Percentiles rank a stretch among this genome's conserved stretches.
These are phyloP conservation scores for Lunularia cruciata DNA, from an alignment of 225 moss, liverwort and hornwort species.

Conservation along the genomic window DNA sequence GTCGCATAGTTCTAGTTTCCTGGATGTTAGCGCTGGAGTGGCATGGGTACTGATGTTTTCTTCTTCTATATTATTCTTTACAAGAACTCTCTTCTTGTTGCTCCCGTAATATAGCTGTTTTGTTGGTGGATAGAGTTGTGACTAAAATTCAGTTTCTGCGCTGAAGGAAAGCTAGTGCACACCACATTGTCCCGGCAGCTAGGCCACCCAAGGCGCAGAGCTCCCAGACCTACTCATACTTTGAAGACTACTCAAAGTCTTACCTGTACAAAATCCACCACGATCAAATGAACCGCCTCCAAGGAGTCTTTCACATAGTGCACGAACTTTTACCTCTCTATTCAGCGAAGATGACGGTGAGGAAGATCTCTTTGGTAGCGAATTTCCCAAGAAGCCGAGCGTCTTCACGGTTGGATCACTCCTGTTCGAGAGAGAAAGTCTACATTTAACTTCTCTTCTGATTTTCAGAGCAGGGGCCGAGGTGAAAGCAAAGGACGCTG, in stretches of 20 bases:
- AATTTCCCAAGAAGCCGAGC: constrained; percentile 7
- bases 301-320: not conserved
- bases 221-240: not conserved
- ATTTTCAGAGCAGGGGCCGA: not conserved
- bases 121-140: too few relatives aligned
- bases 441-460: not conserved
- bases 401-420: not conserved
- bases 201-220: constrained; percentile 5
- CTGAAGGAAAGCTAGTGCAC: not conserved
- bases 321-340: constrained; percentile 34
- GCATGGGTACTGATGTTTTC: too few relatives aligned
- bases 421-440: too few relatives aligned
- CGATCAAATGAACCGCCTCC: not conserved
- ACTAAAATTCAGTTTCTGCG: constrained; percentile 8
- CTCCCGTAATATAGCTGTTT: too few relatives aligned
- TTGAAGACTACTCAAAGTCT: not conserved
- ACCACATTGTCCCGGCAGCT: not conserved
- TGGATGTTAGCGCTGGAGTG: too few relatives aligned
- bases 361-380: constrained; percentile 32
- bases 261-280: not conserved
- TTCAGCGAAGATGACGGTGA: constrained; percentile 53
- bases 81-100: too few relatives aligned
- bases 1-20: too few relatives aligned
- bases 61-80: too few relatives aligned
- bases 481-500: not conserved